Percentiles rank a stretch among this genome's conserved stretches.
Evolutionary conservation across 78 protist species (phyloP).

Genomic region (Dictyostelium brefeldianum): DNA sequence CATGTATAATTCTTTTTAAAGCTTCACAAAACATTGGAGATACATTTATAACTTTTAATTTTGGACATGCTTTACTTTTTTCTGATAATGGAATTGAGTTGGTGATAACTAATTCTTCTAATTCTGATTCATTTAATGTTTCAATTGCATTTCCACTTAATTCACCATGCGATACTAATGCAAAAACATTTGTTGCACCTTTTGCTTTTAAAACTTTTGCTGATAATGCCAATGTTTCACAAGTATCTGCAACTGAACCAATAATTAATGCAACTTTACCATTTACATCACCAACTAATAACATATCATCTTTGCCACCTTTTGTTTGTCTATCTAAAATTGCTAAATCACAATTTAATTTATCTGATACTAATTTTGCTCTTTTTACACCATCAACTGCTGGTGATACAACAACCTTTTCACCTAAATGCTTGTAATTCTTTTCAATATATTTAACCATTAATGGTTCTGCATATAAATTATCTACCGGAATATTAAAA

Average conservation of each 20-base stretch:
- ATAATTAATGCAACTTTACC: constrained; percentile 80
- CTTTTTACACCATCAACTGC: constrained; percentile 94
- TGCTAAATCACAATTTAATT: constrained; percentile 85
- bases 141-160: constrained; percentile 86
- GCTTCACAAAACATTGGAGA: constrained; percentile 93
- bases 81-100: constrained; percentile 85
- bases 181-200: constrained; percentile 77
- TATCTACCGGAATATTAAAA: constrained; percentile 92
- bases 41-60: constrained; percentile 85
- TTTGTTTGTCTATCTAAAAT: constrained; percentile 89
- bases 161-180: constrained; percentile 81
- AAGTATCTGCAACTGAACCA: constrained; percentile 89
- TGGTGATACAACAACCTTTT: constrained; percentile 87
- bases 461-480: constrained; percentile 86
- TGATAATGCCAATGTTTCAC: constrained; percentile 85
- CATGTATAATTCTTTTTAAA: constrained; percentile 90
- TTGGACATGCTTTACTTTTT: constrained; percentile 47
- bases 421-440: constrained; percentile 51
- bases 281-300: constrained; percentile 87
- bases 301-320: constrained; percentile 85
- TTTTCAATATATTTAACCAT: constrained; percentile 85
- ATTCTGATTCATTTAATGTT: constrained; percentile 74
- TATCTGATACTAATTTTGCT: constrained; percentile 88
- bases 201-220: constrained; percentile 72
- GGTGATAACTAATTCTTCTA: constrained; percentile 88